Percentiles rank a stretch among this genome's conserved stretches.
These are phyloP conservation scores for Termitomyces sp. DNA, from an alignment of 768 basidiomycete genomes.

Conservation along the genomic window DNA sequence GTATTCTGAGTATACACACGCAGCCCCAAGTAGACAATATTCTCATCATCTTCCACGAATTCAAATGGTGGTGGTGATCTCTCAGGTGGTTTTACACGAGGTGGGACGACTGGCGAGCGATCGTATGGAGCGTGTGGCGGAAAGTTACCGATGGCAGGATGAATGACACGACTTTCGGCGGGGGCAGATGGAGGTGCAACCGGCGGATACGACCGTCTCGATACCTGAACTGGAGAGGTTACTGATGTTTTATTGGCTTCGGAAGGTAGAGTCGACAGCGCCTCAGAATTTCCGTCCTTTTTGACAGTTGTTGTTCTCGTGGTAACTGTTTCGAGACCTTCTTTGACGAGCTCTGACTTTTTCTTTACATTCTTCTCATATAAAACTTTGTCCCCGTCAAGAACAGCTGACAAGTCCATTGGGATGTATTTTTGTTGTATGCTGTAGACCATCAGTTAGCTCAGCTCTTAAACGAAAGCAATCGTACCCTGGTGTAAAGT, in stretches of 20 bases:
- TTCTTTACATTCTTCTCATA: constrained; percentile 21
- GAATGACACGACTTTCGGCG: constrained; percentile 8
- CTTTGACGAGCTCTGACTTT: constrained; percentile 17
- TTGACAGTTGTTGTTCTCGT: constrained; percentile 10
- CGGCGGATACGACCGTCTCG: background rate
- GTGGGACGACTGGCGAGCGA: constrained; percentile 2
- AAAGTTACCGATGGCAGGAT: constrained; percentile 9
- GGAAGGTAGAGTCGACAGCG: background rate
- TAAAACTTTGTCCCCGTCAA: constrained; percentile 30
- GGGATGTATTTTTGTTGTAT: constrained; percentile 28
- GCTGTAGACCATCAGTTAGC: constrained; percentile 6
- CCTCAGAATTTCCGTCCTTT: constrained; percentile 13
- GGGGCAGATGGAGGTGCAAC: constrained; percentile 1
- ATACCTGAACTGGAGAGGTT: background rate
- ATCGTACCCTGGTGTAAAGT: constrained; percentile 30
- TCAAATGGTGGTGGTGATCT: constrained; percentile 9
- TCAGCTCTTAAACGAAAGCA: background rate
- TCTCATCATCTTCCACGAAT: constrained; percentile 26
- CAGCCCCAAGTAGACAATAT: constrained; percentile 34
- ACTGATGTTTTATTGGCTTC: background rate
- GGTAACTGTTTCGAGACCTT: constrained; percentile 18
- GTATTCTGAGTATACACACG: constrained; percentile 43
- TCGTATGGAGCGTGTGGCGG: background rate
- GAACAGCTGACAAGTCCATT: constrained; percentile 27
- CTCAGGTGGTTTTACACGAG: background rate